Conservation (phyloP, 331 rosid genomes). For the Quercus lobata region DNA sequence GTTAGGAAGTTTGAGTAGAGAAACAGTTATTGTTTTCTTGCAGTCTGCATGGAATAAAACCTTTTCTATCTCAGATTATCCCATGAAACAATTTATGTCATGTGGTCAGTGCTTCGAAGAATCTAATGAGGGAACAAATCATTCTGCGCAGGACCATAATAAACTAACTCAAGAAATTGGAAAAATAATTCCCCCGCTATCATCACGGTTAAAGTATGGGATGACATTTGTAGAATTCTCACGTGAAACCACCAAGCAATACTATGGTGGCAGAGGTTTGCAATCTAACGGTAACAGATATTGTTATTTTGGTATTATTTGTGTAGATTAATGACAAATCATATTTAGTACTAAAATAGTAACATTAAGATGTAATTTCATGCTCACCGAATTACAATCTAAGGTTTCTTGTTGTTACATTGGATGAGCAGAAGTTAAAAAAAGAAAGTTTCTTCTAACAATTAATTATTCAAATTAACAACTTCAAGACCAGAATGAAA, state of each 20-base stretch:
- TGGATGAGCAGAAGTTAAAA: not conserved
- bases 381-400: not conserved
- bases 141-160: conserved; percentile 12
- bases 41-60: conserved; percentile 87
- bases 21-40: conserved; percentile 75
- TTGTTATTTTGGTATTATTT: too few species aligned
- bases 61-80: conserved; percentile 42
- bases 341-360: too few species aligned
- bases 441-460: too few species aligned
- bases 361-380: not conserved
- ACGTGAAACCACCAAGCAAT: conserved; percentile 78
- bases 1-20: conserved; percentile 62
- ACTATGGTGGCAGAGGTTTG: conserved; percentile 78
- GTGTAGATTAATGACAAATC: too few species aligned
- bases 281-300: conserved; percentile 52
- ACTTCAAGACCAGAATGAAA: too few species aligned
- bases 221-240: conserved; percentile 90
- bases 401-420: not conserved
- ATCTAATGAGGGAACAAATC: conserved; percentile 7
- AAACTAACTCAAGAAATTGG: conserved; percentile 41
- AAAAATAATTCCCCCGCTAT: conserved; percentile 68
- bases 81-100: not conserved
- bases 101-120: not conserved
- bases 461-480: too few species aligned
- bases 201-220: conserved; percentile 72